A percentile compares a stretch with the other conserved stretches of the same genome.
Evolutionary conservation across 192 early-diverging fungal genomes (phyloP).

Genomic region (Coemansia sp.): DNA sequence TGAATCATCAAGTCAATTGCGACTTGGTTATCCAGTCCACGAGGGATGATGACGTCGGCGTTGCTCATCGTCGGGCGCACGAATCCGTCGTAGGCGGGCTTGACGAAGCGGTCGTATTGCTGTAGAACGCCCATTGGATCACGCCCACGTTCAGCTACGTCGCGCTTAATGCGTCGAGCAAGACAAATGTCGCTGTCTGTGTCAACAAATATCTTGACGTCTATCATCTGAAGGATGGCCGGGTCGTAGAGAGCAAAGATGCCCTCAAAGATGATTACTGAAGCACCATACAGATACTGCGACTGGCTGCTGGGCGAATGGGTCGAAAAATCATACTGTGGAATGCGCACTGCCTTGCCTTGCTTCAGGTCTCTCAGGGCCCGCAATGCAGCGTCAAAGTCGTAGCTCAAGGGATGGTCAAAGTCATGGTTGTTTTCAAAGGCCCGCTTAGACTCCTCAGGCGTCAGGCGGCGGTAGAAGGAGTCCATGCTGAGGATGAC

Average conservation of each 20-base stretch:
- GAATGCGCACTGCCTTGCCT: conserved; percentile 79
- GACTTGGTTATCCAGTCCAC: conserved; percentile 86
- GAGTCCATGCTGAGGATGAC: conserved; percentile 95
- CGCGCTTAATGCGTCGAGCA: conserved; percentile 84
- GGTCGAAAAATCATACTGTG: conserved; percentile 90
- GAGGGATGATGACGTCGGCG: conserved; percentile 93
- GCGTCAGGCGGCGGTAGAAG: conserved; percentile 86
- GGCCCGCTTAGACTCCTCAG: conserved; percentile 71
- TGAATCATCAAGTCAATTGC: conserved; percentile 93
- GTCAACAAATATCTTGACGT: conserved; percentile 92
- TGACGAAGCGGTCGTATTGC: conserved; percentile 94
- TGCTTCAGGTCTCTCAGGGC: conserved; percentile 77
- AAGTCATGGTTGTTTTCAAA: conserved; percentile 83
- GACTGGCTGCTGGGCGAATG: conserved; percentile 74
- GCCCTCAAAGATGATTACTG: conserved; percentile 96
- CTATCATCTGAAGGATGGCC: conserved; percentile 80
- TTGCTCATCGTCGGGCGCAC: conserved; percentile 92
- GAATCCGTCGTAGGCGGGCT: conserved; percentile 90
- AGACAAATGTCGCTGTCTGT: conserved; percentile 93
- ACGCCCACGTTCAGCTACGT: conserved; percentile 89
- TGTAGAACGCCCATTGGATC: conserved; percentile 84
- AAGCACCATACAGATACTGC: conserved; percentile 87
- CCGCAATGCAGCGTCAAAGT: conserved; percentile 76
- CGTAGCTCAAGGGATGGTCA: conserved; percentile 92
- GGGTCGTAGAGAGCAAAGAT: conserved; percentile 96